phyloP scores from a whole-genome alignment of 108 stramenopile species.

The Bacterosira constricta region DNA sequence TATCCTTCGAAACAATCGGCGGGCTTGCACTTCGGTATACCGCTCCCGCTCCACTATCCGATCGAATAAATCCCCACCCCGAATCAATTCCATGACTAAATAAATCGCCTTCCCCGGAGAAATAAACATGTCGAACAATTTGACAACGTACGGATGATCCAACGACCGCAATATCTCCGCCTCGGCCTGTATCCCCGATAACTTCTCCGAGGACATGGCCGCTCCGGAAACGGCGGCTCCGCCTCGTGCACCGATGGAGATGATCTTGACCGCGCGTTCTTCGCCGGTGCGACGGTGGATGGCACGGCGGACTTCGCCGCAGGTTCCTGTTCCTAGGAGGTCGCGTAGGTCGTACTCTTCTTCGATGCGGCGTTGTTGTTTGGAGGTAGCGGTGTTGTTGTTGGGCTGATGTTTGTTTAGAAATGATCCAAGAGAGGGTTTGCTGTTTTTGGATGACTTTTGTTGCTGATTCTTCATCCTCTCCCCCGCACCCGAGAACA shows the following conservation, averaged over 20 bases:
- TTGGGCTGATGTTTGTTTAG: neutral
- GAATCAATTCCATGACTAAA: slow-evolving; percentile 87
- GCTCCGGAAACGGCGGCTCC: neutral
- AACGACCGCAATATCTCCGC: slow-evolving; percentile 80
- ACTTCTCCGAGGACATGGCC: slow-evolving; percentile 38
- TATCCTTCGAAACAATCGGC: slow-evolving; percentile 73
- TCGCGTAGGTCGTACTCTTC: slow-evolving; percentile 91
- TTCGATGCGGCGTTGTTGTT: slow-evolving; percentile 49
- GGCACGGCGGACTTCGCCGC: slow-evolving; percentile 89
- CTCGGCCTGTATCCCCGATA: slow-evolving; percentile 64
- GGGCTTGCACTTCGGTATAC: slow-evolving; percentile 83
- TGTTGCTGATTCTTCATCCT: slow-evolving; percentile 12
- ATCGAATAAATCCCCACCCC: slow-evolving; percentile 95
- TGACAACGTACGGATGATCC: slow-evolving; percentile 93
- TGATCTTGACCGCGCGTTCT: slow-evolving; percentile 91
- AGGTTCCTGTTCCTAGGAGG: slow-evolving; percentile 87
- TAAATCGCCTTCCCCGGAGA: slow-evolving; percentile 65
- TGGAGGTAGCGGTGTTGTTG: slow-evolving; percentile 2
- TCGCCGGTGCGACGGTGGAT: slow-evolving; percentile 85
- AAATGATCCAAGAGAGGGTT: neutral
- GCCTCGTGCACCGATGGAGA: slow-evolving; percentile 54
- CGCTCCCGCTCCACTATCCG: slow-evolving; percentile 79
- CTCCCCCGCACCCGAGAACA: neutral
- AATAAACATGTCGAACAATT: slow-evolving; percentile 88
- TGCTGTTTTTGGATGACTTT: neutral